phyloP scores from a whole-genome alignment of 164 flowering plant genomes.

The Annona squamosa region DNA sequence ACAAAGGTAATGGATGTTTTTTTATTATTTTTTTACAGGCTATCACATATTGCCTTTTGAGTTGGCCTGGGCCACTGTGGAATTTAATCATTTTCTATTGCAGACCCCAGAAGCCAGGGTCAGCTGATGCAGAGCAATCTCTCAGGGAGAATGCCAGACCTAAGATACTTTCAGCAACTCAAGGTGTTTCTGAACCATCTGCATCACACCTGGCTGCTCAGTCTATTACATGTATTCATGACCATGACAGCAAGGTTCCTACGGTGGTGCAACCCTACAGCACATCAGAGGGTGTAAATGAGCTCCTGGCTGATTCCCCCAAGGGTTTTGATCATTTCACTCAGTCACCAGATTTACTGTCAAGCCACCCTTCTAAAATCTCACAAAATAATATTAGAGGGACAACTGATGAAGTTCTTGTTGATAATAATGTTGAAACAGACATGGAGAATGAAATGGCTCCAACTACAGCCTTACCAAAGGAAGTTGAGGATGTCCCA shows the following conservation, averaged over 20 bases:
- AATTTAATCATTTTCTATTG: not conserved
- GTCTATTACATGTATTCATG: conserved; percentile 10
- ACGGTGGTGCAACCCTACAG: conserved; percentile 14
- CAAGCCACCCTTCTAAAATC: conserved; percentile 15
- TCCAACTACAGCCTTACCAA: conserved; percentile 5
- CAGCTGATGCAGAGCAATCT: conserved; percentile 2
- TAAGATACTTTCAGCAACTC: conserved; percentile 6
- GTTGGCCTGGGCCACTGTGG: too few species aligned
- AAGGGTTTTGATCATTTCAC: conserved; percentile 8
- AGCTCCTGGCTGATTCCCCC: conserved; percentile 28
- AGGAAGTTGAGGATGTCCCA: conserved; percentile 12
- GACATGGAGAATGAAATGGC: not conserved
- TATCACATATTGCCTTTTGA: not conserved
- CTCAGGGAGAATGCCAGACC: conserved; percentile 8
- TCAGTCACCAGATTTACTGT: conserved; percentile 5
- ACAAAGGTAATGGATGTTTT: conserved; percentile 24
- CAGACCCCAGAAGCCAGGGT: not conserved
- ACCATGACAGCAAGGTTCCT: conserved; percentile 8
- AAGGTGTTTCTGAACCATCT: conserved; percentile 9
- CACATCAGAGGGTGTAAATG: conserved; percentile 27
- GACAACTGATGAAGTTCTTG: not conserved
- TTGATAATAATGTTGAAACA: conserved; percentile 5
- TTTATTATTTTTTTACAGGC: not conserved
- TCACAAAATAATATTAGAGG: conserved; percentile 10
- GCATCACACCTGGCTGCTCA: not conserved